These are phyloP conservation scores for Fusarium chlamydosporum DNA, from an alignment of 2,329 filamentous ascomycete species.

Conservation along the genomic window DNA sequence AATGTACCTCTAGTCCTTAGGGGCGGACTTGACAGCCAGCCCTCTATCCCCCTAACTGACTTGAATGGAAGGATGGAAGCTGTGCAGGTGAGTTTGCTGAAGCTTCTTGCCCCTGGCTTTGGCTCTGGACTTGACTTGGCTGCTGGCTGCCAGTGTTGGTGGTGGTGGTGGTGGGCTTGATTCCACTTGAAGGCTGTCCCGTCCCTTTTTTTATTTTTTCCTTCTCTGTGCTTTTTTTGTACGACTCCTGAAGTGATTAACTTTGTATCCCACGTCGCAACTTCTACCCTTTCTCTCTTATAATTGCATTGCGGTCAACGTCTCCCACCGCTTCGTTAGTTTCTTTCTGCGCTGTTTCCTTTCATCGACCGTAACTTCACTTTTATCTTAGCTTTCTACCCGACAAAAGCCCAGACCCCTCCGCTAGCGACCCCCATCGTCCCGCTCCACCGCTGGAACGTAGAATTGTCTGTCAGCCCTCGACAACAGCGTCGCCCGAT, in stretches of 20 bases:
- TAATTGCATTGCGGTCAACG: conserved; percentile 12
- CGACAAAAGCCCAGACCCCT: conserved; percentile 37
- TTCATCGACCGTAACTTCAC: not conserved
- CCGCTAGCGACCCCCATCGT: conserved; percentile 31
- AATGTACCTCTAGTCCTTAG: conserved; percentile 37
- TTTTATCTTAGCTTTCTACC: conserved; percentile 27
- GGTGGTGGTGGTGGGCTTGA: conserved; percentile 32
- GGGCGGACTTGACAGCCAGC: conserved; percentile 49
- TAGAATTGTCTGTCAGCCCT: conserved; percentile 38
- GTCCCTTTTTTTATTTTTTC: conserved; percentile 37
- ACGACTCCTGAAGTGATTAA: conserved; percentile 40
- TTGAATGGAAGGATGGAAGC: conserved; percentile 38
- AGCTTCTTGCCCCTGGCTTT: conserved; percentile 17
- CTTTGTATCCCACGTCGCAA: conserved; percentile 14
- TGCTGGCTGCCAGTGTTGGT: conserved; percentile 1
- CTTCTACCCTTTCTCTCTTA: conserved; percentile 24
- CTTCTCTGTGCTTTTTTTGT: conserved; percentile 22
- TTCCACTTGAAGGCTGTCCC: conserved; percentile 36
- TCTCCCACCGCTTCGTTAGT: conserved; percentile 22
- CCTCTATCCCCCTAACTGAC: conserved; percentile 33
- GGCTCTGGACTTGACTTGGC: conserved; percentile 11
- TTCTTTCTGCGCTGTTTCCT: conserved; percentile 24
- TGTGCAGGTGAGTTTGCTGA: conserved; percentile 26
- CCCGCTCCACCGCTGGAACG: conserved; percentile 47
- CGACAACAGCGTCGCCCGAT: conserved; percentile 40